Percentiles rank a stretch among this genome's conserved stretches.
Conservation (phyloP, 2,329 filamentous ascomycete species). For the Alternaria solani region DNA sequence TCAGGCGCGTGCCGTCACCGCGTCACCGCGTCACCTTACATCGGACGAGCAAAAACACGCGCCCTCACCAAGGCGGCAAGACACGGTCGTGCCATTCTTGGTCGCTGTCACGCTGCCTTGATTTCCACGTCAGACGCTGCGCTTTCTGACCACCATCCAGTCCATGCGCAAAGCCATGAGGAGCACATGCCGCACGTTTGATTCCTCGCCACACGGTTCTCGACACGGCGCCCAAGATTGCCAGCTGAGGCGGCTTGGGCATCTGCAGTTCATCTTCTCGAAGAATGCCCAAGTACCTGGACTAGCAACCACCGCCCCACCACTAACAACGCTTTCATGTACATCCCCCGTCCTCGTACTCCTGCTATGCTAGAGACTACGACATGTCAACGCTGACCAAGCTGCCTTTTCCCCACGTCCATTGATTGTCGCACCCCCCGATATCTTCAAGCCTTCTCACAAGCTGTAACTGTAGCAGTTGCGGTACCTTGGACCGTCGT, state of each 20-base stretch:
- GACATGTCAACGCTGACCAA: background rate
- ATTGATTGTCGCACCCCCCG: background rate
- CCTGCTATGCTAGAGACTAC: background rate
- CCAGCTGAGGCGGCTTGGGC: background rate
- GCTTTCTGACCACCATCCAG: background rate
- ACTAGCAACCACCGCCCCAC: background rate
- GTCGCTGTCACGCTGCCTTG: background rate
- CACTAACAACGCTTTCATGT: background rate
- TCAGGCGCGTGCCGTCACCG: constrained; percentile 21
- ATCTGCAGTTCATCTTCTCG: background rate
- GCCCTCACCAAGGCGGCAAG: background rate
- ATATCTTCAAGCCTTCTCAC: background rate
- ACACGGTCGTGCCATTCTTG: background rate
- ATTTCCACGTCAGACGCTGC: background rate
- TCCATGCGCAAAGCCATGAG: background rate
- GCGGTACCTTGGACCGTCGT: constrained; percentile 14
- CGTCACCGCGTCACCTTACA: constrained; percentile 17
- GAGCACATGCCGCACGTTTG: background rate
- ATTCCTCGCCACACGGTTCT: background rate
- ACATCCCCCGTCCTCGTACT: background rate
- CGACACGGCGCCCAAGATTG: background rate
- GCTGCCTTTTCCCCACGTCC: background rate
- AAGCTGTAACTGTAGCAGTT: constrained; percentile 21
- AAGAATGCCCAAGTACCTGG: background rate
- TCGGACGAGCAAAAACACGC: constrained; percentile 27